A percentile compares a stretch with the other conserved stretches of the same genome.
phyloP scores from a whole-genome alignment of 31 red algal genomes.

The Endocladia muricata region DNA sequence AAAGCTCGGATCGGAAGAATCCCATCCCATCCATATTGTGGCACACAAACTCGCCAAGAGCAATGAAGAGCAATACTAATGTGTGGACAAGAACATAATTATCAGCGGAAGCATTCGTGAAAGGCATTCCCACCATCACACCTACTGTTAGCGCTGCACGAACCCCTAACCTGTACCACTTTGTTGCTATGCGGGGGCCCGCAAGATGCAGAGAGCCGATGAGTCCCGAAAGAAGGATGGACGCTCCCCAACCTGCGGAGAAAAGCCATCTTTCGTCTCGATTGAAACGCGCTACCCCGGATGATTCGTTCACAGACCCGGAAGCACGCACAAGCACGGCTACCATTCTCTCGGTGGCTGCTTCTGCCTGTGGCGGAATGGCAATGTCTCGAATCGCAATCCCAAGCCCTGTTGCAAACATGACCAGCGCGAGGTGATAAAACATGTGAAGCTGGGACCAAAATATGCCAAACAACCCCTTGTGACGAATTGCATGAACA shows the following conservation, averaged over 20 bases:
- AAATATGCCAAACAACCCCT: slow-evolving; percentile 4
- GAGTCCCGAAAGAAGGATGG: slow-evolving; percentile 15
- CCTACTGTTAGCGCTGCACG: background rate
- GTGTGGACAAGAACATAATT: background rate
- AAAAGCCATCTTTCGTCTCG: slow-evolving; percentile 14
- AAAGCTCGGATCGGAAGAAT: slow-evolving; percentile 16
- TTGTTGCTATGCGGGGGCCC: slow-evolving; percentile 20
- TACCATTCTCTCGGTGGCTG: background rate
- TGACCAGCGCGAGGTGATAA: slow-evolving; percentile 41
- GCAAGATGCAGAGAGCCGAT: slow-evolving; percentile 23
- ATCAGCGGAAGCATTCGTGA: background rate
- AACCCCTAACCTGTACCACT: background rate
- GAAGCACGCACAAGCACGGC: background rate
- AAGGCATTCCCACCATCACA: slow-evolving; percentile 22
- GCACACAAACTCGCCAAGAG: slow-evolving; percentile 5
- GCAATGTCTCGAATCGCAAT: slow-evolving; percentile 27
- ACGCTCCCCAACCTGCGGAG: slow-evolving; percentile 12
- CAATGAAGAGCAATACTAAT: background rate
- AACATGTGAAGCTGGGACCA: slow-evolving; percentile 45
- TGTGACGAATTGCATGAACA: slow-evolving; percentile 46
- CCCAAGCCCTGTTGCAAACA: slow-evolving; percentile 37
- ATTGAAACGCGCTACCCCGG: background rate
- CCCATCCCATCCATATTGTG: slow-evolving; percentile 25
- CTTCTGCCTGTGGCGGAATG: background rate
- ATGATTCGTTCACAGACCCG: background rate